phyloP scores from a whole-genome alignment of 2,329 filamentous ascomycete genomes.

The Cylindrodendrum hubeiense region DNA sequence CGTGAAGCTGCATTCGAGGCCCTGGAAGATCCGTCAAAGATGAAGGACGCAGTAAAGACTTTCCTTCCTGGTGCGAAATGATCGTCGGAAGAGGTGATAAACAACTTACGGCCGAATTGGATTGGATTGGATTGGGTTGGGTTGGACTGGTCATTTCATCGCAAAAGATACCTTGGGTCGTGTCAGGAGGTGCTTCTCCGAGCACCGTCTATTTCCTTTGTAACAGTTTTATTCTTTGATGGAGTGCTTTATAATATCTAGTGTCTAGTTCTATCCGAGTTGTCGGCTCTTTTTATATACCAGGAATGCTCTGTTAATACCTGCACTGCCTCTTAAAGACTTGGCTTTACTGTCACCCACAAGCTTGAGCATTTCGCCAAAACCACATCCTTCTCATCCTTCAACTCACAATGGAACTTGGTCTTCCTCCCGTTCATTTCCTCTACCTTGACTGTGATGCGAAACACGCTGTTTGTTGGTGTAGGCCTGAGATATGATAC shows the following conservation, averaged over 20 bases:
- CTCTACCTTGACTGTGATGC: conserved; percentile 48
- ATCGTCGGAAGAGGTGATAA: conserved; percentile 30
- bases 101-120: conserved; percentile 30
- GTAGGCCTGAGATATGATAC: conserved; percentile 51
- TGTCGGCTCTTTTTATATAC: background rate
- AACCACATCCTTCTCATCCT: conserved; percentile 44
- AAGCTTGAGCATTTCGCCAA: conserved; percentile 47
- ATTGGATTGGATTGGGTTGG: conserved; percentile 7
- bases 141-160: conserved; percentile 17
- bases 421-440: conserved; percentile 51
- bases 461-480: conserved; percentile 44
- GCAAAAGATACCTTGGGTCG: conserved; percentile 38
- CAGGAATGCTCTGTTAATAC: background rate
- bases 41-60: conserved; percentile 53
- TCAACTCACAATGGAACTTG: conserved; percentile 46
- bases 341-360: conserved; percentile 50
- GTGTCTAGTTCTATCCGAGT: conserved; percentile 15
- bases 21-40: conserved; percentile 61
- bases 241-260: conserved; percentile 9
- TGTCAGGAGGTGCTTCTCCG: background rate
- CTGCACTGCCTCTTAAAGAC: conserved; percentile 35
- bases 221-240: background rate
- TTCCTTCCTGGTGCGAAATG: conserved; percentile 41
- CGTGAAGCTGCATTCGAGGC: conserved; percentile 64
- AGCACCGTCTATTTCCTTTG: conserved; percentile 11